phyloP scores from a whole-genome alignment of 2,329 filamentous ascomycete species.

The Colletotrichum simmondsii region DNA sequence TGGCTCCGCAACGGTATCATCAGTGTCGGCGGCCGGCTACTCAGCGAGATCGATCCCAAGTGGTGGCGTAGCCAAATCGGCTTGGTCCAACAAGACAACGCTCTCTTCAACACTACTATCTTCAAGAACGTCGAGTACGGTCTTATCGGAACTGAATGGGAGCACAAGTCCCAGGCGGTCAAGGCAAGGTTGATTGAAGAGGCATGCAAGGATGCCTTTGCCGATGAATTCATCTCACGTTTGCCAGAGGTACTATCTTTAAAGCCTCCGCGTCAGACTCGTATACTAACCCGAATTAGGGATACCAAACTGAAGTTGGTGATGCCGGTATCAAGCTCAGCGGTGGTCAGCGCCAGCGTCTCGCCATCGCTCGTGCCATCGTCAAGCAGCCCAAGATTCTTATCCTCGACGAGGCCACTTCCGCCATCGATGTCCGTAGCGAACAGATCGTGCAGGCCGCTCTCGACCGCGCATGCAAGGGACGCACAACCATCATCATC shows the following conservation, averaged over 20 bases:
- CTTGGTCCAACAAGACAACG: slow-evolving; percentile 78
- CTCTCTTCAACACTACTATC: slow-evolving; percentile 66
- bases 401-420: slow-evolving; percentile 71
- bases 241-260: slow-evolving; percentile 50
- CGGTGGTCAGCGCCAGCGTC: slow-evolving; percentile 72
- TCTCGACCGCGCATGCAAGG: slow-evolving; percentile 58
- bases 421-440: slow-evolving; percentile 67
- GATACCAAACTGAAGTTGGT: slow-evolving; percentile 72
- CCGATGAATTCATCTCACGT: slow-evolving; percentile 62
- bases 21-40: slow-evolving; percentile 19
- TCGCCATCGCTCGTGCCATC: slow-evolving; percentile 68
- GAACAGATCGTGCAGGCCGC: slow-evolving; percentile 63
- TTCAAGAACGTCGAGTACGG: slow-evolving; percentile 60
- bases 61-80: slow-evolving; percentile 95
- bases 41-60: slow-evolving; percentile 82
- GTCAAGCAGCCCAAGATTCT: slow-evolving; percentile 67
- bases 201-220: slow-evolving; percentile 63
- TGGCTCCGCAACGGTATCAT: slow-evolving; percentile 45
- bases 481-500: slow-evolving; percentile 69
- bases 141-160: slow-evolving; percentile 49
- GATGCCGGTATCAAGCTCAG: slow-evolving; percentile 73
- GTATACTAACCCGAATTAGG: slow-evolving; percentile 38
- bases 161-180: slow-evolving; percentile 49
- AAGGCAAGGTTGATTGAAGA: slow-evolving; percentile 54
- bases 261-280: not conserved